Evolutionary conservation across 345 rosid genomes (phyloP).

Genomic region (Laguncularia racemosa): DNA sequence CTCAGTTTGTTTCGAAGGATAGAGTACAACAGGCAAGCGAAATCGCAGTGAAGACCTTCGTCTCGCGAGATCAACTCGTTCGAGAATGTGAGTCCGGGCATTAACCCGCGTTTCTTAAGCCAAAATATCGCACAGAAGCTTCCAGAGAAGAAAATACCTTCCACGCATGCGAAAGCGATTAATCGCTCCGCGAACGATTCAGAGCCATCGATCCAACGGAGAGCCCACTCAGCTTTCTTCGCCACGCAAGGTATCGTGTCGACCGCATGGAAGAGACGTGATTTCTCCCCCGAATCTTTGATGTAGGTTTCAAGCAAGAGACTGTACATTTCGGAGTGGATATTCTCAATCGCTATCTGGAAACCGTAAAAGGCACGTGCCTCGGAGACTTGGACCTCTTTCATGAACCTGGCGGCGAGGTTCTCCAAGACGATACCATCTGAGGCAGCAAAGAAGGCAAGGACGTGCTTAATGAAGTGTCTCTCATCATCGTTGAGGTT

Average conservation of each 20-base stretch:
- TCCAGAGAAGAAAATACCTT: conserved; percentile 93
- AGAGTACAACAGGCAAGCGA: conserved; percentile 68
- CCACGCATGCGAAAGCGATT: conserved; percentile 87
- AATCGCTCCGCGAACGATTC: conserved; percentile 73
- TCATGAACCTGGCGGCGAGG: conserved; percentile 85
- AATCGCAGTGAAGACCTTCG: conserved; percentile 92
- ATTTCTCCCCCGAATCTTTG: conserved; percentile 58
- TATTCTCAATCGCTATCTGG: conserved; percentile 93
- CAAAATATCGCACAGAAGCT: conserved; percentile 90
- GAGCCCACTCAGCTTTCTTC: conserved; percentile 71
- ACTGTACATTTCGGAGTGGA: conserved; percentile 95
- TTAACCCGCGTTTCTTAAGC: conserved; percentile 84
- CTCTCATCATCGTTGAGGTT: conserved; percentile 56
- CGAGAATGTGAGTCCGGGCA: conserved; percentile 91
- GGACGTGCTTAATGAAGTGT: conserved; percentile 83
- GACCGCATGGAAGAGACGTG: conserved; percentile 53
- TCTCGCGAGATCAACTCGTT: conserved; percentile 93
- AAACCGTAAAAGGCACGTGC: conserved; percentile 98
- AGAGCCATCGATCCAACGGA: conserved; percentile 75
- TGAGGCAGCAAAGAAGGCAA: conserved; percentile 95
- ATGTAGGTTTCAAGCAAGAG: conserved; percentile 88
- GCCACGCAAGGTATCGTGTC: conserved; percentile 78
- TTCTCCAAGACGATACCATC: conserved; percentile 92
- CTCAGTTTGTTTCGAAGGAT: conserved; percentile 45
- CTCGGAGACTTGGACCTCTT: conserved; percentile 84